phyloP scores from a whole-genome alignment of 345 rosid species.

The Alliaria petiolata region DNA sequence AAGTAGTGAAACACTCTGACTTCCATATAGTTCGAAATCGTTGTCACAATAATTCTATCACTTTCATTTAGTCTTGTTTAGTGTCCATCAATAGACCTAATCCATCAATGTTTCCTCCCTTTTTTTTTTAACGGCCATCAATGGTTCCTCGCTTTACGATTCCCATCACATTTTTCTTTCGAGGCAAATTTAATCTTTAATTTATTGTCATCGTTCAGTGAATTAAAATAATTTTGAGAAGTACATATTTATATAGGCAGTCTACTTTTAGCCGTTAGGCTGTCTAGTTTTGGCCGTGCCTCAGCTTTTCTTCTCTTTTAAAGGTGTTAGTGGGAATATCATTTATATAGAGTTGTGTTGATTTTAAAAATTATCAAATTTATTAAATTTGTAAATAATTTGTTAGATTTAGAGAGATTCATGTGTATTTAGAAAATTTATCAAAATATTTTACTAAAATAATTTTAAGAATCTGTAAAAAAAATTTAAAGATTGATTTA shows the following conservation, averaged over 20 bases:
- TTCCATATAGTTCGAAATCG: constrained; percentile 6
- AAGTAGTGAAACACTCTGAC: constrained; percentile 4
- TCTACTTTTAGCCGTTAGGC: background rate
- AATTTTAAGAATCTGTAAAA: too few species aligned
- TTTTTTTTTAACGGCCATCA: background rate
- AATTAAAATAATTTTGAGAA: background rate
- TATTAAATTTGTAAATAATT: too few species aligned
- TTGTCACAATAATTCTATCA: constrained; percentile 9
- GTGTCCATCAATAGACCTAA: constrained; percentile 10
- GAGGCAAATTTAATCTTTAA: background rate
- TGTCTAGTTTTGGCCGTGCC: background rate
- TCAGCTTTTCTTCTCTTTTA: background rate
- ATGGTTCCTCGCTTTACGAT: constrained; percentile 1
- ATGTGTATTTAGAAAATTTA: too few species aligned
- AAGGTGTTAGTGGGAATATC: too few species aligned
- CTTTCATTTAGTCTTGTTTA: constrained; percentile 10
- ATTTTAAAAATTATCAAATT: too few species aligned
- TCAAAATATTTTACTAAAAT: too few species aligned
- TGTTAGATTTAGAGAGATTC: too few species aligned
- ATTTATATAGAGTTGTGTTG: too few species aligned
- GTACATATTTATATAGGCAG: background rate
- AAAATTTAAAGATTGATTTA: too few species aligned
- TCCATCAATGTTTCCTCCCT: background rate
- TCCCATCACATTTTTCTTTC: background rate
- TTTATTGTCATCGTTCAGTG: background rate